Base-by-base conservation (phyloP, 164 flowering plant genomes). In the Kalanchoe fedtschenkoi region DNA sequence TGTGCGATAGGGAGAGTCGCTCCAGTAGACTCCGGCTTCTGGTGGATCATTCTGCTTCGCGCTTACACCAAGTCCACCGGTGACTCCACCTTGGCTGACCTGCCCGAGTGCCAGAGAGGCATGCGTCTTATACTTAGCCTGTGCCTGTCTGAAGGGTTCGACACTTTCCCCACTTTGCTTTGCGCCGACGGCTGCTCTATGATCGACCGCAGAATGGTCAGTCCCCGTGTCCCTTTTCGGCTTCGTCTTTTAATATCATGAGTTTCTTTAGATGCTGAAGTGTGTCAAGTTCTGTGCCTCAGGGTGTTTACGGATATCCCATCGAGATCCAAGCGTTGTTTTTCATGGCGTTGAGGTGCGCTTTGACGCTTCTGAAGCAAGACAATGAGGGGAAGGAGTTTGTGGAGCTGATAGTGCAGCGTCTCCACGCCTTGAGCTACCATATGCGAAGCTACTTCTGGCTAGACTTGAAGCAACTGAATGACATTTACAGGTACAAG, bases 251-350 rank as follows among this genome's bases (percentile, higher is more conserved):
- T n/a, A n/a, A n/a, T n/a, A n/a, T n/a, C n/a, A n/a, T n/a, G n/a
- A n/a, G n/a, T n/a, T n/a, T n/a, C n/a, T n/a, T n/a, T n/a, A n/a
- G n/a, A n/a, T n/a, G n/a, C n/a, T n/a, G n/a, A n/a, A n/a, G n/a
- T n/a, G n/a, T n/a, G n/a, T n/a, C n/a, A n/a, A n/a, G n/a, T n/a
- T n/a, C n/a, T 41, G 15, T 41, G 16, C 15, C 44, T 8, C 61
- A 32, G 61, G 61, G 61, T 32, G 37, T 58, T 15, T 58, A 58
- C 15, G 61, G 61, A n/a, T 32, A 58, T 58, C 61, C 39, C 11
- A 58, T 58, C 37, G 61, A 58, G 21, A 58, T 58, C 61, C 61
- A 58, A 58, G 28, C 61, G 21, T 37, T 58, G n/a, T 58, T 58
- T 37, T 58, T 32, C 22, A 58, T 58, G 61, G 61, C 61, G 0